Conservation (phyloP, 2,329 filamentous ascomycete species). For the Ophiocordyceps australis region DNA sequence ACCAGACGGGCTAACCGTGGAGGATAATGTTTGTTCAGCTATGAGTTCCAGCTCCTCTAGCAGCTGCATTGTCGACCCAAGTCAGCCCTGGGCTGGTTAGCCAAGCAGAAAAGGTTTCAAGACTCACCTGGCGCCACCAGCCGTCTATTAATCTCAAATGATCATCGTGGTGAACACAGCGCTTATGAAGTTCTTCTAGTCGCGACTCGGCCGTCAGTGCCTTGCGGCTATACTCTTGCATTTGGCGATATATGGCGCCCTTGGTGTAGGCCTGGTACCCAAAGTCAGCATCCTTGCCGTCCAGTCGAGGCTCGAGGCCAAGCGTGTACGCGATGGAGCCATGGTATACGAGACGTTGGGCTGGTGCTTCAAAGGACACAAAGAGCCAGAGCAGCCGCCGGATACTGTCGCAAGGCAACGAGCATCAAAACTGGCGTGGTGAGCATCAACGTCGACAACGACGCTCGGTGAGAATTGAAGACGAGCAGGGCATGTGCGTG, state of each 20-base stretch:
- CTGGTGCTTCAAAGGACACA: too few relatives aligned
- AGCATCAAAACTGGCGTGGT: slow-evolving; percentile 18
- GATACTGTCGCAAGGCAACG: slow-evolving; percentile 12
- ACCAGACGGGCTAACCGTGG: slow-evolving; percentile 8
- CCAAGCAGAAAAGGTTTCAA: too few relatives aligned
- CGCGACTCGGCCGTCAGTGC: slow-evolving; percentile 66
- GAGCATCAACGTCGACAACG: slow-evolving; percentile 15
- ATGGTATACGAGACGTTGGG: too few relatives aligned
- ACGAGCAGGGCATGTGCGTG: slow-evolving; percentile 4
- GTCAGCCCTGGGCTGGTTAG: slow-evolving; percentile 2
- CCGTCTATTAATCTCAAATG: slow-evolving; percentile 79
- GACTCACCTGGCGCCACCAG: slow-evolving; percentile 81
- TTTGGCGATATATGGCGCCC: slow-evolving; percentile 90
- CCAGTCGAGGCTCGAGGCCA: neutral
- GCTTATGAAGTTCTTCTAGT: slow-evolving; percentile 63
- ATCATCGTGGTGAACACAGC: slow-evolving; percentile 71
- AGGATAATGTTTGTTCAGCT: slow-evolving; percentile 25
- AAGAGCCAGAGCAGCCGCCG: too few relatives aligned
- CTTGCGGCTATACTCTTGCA: slow-evolving; percentile 94
- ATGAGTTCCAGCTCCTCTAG: slow-evolving; percentile 46
- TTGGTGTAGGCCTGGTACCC: slow-evolving; percentile 33
- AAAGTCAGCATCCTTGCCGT: slow-evolving; percentile 7
- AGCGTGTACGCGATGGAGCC: slow-evolving; percentile 1
- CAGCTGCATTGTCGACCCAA: slow-evolving; percentile 26
- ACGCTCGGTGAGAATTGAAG: slow-evolving; percentile 8